Conservation (phyloP, 2,329 filamentous ascomycete genomes). For the Lizonia empirigonia region DNA sequence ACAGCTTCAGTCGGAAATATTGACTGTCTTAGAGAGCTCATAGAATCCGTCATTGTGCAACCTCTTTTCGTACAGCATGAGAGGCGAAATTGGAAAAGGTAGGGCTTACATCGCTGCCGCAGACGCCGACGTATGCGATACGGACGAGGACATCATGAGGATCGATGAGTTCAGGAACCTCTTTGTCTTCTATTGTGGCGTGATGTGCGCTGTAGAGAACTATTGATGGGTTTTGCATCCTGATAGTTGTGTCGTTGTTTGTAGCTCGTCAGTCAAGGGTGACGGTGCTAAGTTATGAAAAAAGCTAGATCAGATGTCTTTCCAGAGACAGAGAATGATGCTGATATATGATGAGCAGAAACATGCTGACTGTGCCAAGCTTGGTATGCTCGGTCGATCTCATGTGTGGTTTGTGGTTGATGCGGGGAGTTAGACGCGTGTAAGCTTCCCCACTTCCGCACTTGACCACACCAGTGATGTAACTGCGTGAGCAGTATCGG, state of each 20-base stretch:
- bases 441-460: slow-evolving; percentile 50
- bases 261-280: background rate
- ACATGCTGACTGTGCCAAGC: background rate
- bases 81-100: background rate
- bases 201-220: slow-evolving; percentile 50
- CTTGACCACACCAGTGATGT: background rate
- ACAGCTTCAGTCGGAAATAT: too few species aligned
- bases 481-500: too few species aligned
- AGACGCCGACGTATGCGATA: slow-evolving; percentile 54
- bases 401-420: background rate
- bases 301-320: background rate
- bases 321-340: background rate
- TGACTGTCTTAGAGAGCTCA: too few species aligned
- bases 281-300: background rate
- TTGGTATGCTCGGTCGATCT: background rate
- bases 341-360: background rate
- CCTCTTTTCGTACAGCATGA: too few species aligned
- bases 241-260: background rate
- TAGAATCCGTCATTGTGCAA: too few species aligned
- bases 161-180: slow-evolving; percentile 45
- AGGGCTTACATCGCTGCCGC: slow-evolving; percentile 44
- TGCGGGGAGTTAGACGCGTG: slow-evolving; percentile 25
- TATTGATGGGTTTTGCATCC: slow-evolving; percentile 50
- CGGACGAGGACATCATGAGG: slow-evolving; percentile 52
- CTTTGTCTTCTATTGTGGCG: slow-evolving; percentile 48